Percentiles rank a stretch among this genome's conserved stretches.
phyloP scores from a whole-genome alignment of 371 early-diverging fungal species.

The Mortierella sp. region DNA sequence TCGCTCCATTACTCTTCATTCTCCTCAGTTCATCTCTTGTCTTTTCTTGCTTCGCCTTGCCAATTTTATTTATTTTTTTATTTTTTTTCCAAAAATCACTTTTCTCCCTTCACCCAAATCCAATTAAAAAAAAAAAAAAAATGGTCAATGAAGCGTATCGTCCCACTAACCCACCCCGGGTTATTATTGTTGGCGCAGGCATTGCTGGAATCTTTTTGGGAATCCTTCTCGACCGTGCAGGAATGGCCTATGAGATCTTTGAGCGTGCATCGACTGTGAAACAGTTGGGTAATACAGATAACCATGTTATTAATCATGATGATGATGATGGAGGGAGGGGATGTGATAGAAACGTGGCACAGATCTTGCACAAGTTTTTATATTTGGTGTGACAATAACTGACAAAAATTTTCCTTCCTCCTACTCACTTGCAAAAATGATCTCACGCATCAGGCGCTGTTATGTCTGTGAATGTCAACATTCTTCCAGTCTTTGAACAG shows the following conservation, averaged over 20 bases:
- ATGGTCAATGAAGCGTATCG: slow-evolving; percentile 8
- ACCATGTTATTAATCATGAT: background rate
- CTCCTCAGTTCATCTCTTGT: too few relatives aligned
- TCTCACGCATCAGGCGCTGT: slow-evolving; percentile 24
- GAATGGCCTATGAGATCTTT: slow-evolving; percentile 25
- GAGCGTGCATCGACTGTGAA: slow-evolving; percentile 34
- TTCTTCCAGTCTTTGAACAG: slow-evolving; percentile 34
- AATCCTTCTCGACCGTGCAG: slow-evolving; percentile 30
- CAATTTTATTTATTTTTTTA: too few relatives aligned
- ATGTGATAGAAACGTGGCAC: background rate
- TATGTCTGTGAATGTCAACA: slow-evolving; percentile 33
- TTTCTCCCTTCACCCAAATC: background rate
- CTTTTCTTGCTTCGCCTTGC: too few relatives aligned
- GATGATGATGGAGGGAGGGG: background rate
- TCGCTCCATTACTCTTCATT: too few relatives aligned
- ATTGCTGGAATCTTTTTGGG: slow-evolving; percentile 30
- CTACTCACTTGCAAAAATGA: background rate
- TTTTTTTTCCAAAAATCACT: too few relatives aligned
- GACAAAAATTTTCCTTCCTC: background rate
- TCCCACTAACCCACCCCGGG: slow-evolving; percentile 15
- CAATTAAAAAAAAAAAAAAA: background rate
- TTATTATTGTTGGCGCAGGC: slow-evolving; percentile 37
- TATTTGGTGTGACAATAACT: background rate
- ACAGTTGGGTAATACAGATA: slow-evolving; percentile 23
- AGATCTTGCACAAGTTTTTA: background rate